Evolutionary conservation across 495 filamentous ascomycete genomes (phyloP).

Genomic region (Penicillium coprophilum): DNA sequence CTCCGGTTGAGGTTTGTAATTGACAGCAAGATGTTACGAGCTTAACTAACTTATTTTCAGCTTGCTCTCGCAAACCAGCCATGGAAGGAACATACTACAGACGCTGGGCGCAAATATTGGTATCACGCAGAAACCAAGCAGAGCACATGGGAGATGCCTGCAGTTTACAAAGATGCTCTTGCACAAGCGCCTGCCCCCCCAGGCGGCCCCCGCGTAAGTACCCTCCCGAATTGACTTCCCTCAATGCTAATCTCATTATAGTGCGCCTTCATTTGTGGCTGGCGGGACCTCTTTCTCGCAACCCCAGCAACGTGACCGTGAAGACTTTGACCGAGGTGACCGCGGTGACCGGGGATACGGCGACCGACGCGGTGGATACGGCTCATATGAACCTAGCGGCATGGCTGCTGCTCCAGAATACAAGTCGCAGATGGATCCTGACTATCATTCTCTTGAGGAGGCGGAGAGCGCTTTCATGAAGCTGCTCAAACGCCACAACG

Average conservation of each 20-base stretch:
- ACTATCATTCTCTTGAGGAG: conserved; percentile 83
- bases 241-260: conserved; percentile 37
- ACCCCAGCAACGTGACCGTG: conserved; percentile 30
- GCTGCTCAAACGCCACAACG: conserved; percentile 77
- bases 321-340: conserved; percentile 44
- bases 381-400: conserved; percentile 53
- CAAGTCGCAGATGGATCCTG: conserved; percentile 69
- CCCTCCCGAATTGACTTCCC: not conserved
- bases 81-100: conserved; percentile 90
- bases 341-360: conserved; percentile 45
- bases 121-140: conserved; percentile 86
- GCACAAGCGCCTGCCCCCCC: conserved; percentile 53
- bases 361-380: conserved; percentile 68
- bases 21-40: not conserved
- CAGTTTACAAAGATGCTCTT: conserved; percentile 71
- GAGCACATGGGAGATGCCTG: conserved; percentile 94
- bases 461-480: conserved; percentile 94
- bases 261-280: conserved; percentile 66
- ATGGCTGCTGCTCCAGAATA: conserved; percentile 59
- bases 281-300: conserved; percentile 56
- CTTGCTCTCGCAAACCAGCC: conserved; percentile 78
- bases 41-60: conserved; percentile 41
- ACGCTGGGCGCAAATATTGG: conserved; percentile 90
- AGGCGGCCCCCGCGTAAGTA: conserved; percentile 59
- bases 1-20: conserved; percentile 70